Conservation (phyloP, 371 early-diverging fungal genomes). For the Apophysomyces ossiformis region DNA sequence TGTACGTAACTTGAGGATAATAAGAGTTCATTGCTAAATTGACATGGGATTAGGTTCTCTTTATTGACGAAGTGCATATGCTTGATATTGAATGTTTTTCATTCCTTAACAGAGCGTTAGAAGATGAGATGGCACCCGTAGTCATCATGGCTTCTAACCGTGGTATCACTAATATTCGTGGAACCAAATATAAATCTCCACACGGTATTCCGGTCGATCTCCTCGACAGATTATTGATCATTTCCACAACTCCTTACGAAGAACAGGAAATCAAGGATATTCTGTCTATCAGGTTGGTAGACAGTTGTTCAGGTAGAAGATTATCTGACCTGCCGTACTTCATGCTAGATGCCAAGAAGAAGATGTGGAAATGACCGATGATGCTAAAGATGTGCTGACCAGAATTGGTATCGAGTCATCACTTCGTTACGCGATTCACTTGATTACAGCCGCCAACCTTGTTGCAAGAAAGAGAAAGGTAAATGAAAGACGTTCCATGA, state of each 20-base stretch:
- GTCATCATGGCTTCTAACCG: conserved; percentile 99
- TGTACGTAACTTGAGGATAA: conserved; percentile 52
- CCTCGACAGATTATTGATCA: conserved; percentile 93
- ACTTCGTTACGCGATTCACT: conserved; percentile 96
- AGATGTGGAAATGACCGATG: conserved; percentile 95
- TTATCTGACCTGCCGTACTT: not conserved
- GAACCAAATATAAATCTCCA: conserved; percentile 90
- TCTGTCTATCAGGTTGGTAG: conserved; percentile 73
- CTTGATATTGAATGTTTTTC: conserved; percentile 99
- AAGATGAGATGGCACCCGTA: conserved; percentile 94
- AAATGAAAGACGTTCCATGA: conserved; percentile 2
- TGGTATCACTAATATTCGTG: conserved; percentile 93
- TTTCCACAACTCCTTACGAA: conserved; percentile 86
- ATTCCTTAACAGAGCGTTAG: conserved; percentile 96
- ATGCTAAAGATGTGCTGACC: conserved; percentile 89
- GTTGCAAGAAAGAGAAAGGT: conserved; percentile 91
- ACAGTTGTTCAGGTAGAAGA: too few relatives aligned
- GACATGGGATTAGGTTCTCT: conserved; percentile 69
- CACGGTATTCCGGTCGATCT: conserved; percentile 98
- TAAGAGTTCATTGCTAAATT: not conserved
- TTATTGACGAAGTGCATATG: conserved; percentile 99
- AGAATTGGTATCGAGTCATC: conserved; percentile 91
- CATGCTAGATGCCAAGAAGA: conserved; percentile 85
- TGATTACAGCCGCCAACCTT: conserved; percentile 92
- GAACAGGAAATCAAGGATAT: conserved; percentile 92